A percentile compares a stretch with the other conserved stretches of the same genome.
Conservation (phyloP, 2,329 filamentous ascomycete genomes). For the Nectriaceae sp. region DNA sequence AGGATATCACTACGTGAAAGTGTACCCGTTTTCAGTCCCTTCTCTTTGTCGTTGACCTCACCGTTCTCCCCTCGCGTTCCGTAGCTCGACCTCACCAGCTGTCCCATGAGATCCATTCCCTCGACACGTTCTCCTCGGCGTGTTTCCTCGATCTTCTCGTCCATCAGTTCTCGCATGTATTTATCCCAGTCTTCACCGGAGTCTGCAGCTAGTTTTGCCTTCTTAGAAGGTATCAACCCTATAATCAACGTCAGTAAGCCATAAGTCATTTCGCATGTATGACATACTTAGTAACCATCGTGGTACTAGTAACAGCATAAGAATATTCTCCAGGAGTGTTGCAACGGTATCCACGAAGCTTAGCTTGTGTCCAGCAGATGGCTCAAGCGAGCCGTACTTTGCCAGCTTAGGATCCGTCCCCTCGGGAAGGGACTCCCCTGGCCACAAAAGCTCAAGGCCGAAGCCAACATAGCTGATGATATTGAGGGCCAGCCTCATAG, state of each 20-base stretch:
- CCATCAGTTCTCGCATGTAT: slow-evolving; percentile 71
- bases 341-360: slow-evolving; percentile 66
- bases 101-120: slow-evolving; percentile 55
- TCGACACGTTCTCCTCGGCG: slow-evolving; percentile 37
- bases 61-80: slow-evolving; percentile 11
- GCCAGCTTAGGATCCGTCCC: slow-evolving; percentile 46
- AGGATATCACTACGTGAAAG: slow-evolving; percentile 67
- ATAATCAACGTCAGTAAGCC: slow-evolving; percentile 9
- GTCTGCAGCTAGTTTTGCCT: slow-evolving; percentile 51
- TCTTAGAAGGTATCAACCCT: slow-evolving; percentile 52
- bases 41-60: not conserved
- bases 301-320: slow-evolving; percentile 63
- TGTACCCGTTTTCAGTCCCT: slow-evolving; percentile 30
- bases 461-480: slow-evolving; percentile 71
- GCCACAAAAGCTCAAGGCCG: slow-evolving; percentile 61
- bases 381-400: slow-evolving; percentile 50
- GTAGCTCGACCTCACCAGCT: slow-evolving; percentile 47
- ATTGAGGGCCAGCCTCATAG: slow-evolving; percentile 62
- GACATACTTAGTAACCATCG: slow-evolving; percentile 54
- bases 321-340: slow-evolving; percentile 62
- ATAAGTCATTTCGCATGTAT: not conserved
- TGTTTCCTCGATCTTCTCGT: slow-evolving; percentile 55
- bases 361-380: slow-evolving; percentile 58
- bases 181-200: slow-evolving; percentile 64
- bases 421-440: slow-evolving; percentile 56